Evolutionary conservation across 164 flowering plant genomes (phyloP).

Genomic region (Sextonia rubra): DNA sequence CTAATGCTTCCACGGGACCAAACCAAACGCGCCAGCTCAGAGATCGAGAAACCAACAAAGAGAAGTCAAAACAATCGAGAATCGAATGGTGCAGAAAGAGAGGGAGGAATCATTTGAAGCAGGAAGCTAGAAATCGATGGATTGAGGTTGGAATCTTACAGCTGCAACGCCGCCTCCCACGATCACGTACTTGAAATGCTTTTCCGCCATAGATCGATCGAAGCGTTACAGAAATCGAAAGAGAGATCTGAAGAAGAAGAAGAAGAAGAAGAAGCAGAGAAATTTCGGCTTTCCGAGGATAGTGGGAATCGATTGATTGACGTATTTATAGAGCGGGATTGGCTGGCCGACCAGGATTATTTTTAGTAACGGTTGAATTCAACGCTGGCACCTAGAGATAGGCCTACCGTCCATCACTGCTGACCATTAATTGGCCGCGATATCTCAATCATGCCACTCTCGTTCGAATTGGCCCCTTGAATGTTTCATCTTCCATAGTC

Average conservation of each 20-base stretch:
- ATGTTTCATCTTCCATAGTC: no score
- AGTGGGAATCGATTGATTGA: background rate
- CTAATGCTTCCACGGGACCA: background rate
- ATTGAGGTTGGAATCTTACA: constrained; percentile 34
- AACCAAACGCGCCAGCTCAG: background rate
- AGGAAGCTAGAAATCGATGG: background rate
- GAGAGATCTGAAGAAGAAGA: background rate
- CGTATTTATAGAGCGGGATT: background rate
- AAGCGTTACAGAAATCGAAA: background rate
- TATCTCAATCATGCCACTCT: no score
- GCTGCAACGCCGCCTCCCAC: constrained; percentile 94
- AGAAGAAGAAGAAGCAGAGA: background rate
- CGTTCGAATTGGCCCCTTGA: no score
- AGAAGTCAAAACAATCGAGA: background rate
- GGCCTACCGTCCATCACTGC: background rate
- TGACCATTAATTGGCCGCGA: background rate
- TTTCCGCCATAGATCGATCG: constrained; percentile 59
- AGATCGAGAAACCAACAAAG: background rate
- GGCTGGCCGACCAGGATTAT: background rate
- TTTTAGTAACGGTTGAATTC: background rate
- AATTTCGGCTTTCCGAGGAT: background rate
- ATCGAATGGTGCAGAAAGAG: background rate
- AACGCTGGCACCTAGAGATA: background rate
- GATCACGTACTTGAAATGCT: constrained; percentile 83
- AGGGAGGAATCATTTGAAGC: background rate